Evolutionary conservation across 2,329 filamentous ascomycete genomes (phyloP), one percentile per base, ranked within the genome.

Genomic region (Stylonectria norvegica): DNA sequence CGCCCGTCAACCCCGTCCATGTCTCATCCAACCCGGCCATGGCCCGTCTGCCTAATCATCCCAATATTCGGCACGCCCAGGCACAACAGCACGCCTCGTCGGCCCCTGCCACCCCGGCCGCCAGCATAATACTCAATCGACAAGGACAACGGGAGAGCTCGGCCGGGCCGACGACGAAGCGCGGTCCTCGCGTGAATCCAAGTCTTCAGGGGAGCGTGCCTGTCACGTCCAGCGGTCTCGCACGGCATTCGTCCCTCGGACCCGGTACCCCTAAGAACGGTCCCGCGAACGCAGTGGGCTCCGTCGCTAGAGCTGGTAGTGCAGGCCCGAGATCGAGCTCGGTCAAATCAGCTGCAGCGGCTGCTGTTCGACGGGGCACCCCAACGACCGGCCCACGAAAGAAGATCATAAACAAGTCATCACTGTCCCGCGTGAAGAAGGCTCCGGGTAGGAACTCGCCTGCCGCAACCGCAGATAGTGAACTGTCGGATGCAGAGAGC

Each of bases 401-500:
- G 57, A 77, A 75, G 59, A 65, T 68, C 45, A 46, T 65, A 25
- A 72, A 68, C 48, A 83, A 83, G 54, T 83, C 79, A n/a, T 74
- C 72, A 8, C 64, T 83, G 3, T 81, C 78, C 17, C 74, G 79
- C 20, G 73, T 83, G 18, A 83, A 83, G 63, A 79, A 76, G 49
- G 75, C 65, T 12, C 66, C 66, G 30, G 70, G 68, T 32, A 77
- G 80, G 58, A 79, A 78, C 48, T 83, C 79, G 2, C 78, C 80
- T 3, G 78, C 77, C 4, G 81, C 79, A 4, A 78, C 76, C 5
- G 78, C 73, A 36, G 80, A 84, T 44, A 82, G 78, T 52, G 80
- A 84, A 55, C 69, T 83, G 28, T 83, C 79, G 1, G 80, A 83
- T 37, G 79, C 78, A 6, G 78, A 78, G 31, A 76, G 77, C 34